A percentile compares a stretch with the other conserved stretches of the same genome.
Evolutionary conservation across 2,329 filamentous ascomycete genomes (phyloP).

Genomic region (Fusarium liriodendri): DNA sequence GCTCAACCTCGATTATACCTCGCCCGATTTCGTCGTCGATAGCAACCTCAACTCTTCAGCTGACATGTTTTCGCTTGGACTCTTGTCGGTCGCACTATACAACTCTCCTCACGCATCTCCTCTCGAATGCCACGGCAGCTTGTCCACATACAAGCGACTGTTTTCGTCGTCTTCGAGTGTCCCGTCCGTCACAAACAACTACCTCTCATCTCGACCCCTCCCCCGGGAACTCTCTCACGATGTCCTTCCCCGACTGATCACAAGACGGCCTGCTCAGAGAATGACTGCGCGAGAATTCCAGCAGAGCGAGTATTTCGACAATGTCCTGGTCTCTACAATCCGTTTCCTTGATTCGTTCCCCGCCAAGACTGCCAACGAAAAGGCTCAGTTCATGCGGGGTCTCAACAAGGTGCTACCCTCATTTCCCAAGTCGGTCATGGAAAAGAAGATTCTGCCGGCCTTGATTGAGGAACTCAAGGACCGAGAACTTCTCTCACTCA

Average conservation of each 20-base stretch:
- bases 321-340: conserved; percentile 94
- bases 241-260: conserved; percentile 87
- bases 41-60: conserved; percentile 85
- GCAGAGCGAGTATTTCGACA: conserved; percentile 95
- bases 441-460: conserved; percentile 92
- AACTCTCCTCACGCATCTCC: conserved; percentile 94
- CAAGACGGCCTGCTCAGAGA: conserved; percentile 85
- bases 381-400: conserved; percentile 90
- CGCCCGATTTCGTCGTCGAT: conserved; percentile 94
- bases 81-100: conserved; percentile 90
- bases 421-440: conserved; percentile 92
- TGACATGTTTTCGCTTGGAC: conserved; percentile 93
- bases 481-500: conserved; percentile 83
- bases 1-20: conserved; percentile 91
- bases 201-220: conserved; percentile 80
- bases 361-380: conserved; percentile 91
- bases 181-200: conserved; percentile 85
- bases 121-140: conserved; percentile 81
- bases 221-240: conserved; percentile 81
- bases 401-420: conserved; percentile 88
- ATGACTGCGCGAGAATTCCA: conserved; percentile 93
- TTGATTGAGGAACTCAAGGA: conserved; percentile 95
- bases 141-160: conserved; percentile 85
- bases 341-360: conserved; percentile 93
- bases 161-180: conserved; percentile 83